phyloP scores from a whole-genome alignment of 1,139 yeast species.

The Ogataea hybrid region DNA sequence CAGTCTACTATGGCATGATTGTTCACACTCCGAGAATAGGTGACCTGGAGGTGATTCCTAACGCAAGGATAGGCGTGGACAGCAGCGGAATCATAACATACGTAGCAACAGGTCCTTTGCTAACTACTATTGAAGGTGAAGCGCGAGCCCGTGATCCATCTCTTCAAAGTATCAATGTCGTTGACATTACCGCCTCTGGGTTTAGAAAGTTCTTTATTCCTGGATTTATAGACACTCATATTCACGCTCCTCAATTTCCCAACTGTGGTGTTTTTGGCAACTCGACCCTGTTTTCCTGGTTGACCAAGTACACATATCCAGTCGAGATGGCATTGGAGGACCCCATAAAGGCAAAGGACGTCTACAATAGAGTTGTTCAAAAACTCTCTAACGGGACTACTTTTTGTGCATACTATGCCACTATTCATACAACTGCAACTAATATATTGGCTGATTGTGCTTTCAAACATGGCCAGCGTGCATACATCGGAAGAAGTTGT shows the following conservation, averaged over 20 bases:
- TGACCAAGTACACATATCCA: conserved; percentile 77
- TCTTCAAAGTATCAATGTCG: conserved; percentile 15
- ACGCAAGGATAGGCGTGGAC: conserved; percentile 50
- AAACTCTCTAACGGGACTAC: conserved; percentile 76
- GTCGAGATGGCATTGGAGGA: conserved; percentile 59
- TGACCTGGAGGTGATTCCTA: conserved; percentile 34
- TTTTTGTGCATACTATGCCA: conserved; percentile 82
- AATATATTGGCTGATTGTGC: conserved; percentile 67
- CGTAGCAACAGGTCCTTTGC: conserved; percentile 28
- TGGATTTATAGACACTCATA: conserved; percentile 88
- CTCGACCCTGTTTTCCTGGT: conserved; percentile 80
- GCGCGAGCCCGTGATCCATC: conserved; percentile 4
- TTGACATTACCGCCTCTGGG: conserved; percentile 25
- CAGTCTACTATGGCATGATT: conserved; percentile 46
- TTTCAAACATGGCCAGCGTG: conserved; percentile 69
- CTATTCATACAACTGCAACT: conserved; percentile 64
- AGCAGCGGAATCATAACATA: conserved; percentile 42
- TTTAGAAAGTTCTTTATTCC: conserved; percentile 60
- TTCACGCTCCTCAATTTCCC: conserved; percentile 92
- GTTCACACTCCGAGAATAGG: conserved; percentile 50
- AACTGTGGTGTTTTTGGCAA: conserved; percentile 83
- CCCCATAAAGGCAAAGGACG: conserved; percentile 47
- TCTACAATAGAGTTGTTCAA: conserved; percentile 60
- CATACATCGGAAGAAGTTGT: conserved; percentile 85
- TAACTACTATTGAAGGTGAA: conserved; percentile 10